Percentiles rank a stretch among this genome's conserved stretches.
These are phyloP conservation scores for Blastobotrys attinorum DNA, from an alignment of 805 yeast genomes.

Conservation along the genomic window DNA sequence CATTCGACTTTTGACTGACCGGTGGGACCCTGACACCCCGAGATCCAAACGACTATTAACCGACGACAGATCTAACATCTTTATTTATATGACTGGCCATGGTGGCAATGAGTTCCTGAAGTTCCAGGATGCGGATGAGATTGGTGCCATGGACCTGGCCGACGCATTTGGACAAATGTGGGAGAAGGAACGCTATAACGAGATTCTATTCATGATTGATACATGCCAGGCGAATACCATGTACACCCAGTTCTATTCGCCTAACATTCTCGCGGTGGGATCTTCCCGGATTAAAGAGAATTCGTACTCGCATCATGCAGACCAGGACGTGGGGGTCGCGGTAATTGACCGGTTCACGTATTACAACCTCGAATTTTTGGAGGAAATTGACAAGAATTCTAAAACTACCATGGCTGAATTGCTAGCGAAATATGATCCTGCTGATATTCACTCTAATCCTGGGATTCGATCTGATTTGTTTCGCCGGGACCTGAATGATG, in stretches of 20 bases:
- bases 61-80: slow-evolving; percentile 89
- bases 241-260: slow-evolving; percentile 88
- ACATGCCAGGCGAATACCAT: slow-evolving; percentile 98
- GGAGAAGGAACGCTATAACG: slow-evolving; percentile 90
- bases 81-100: slow-evolving; percentile 95
- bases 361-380: slow-evolving; percentile 81
- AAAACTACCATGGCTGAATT: slow-evolving; percentile 70
- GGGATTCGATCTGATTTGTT: slow-evolving; percentile 86
- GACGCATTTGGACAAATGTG: slow-evolving; percentile 97
- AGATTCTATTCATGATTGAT: slow-evolving; percentile 94
- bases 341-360: slow-evolving; percentile 96
- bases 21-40: slow-evolving; percentile 94
- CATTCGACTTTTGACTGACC: slow-evolving; percentile 82
- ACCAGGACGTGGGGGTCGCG: slow-evolving; percentile 92
- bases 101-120: slow-evolving; percentile 97
- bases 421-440: slow-evolving; percentile 77
- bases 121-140: slow-evolving; percentile 98
- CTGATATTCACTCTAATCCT: slow-evolving; percentile 80
- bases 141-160: slow-evolving; percentile 90
- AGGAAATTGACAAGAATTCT: slow-evolving; percentile 69
- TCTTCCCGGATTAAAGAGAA: slow-evolving; percentile 82
- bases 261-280: slow-evolving; percentile 88
- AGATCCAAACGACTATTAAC: slow-evolving; percentile 83
- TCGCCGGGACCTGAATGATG: slow-evolving; percentile 56
- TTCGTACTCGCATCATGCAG: slow-evolving; percentile 93